phyloP scores from a whole-genome alignment of 306 rosid genomes.

The Pyrus pyrifolia region DNA sequence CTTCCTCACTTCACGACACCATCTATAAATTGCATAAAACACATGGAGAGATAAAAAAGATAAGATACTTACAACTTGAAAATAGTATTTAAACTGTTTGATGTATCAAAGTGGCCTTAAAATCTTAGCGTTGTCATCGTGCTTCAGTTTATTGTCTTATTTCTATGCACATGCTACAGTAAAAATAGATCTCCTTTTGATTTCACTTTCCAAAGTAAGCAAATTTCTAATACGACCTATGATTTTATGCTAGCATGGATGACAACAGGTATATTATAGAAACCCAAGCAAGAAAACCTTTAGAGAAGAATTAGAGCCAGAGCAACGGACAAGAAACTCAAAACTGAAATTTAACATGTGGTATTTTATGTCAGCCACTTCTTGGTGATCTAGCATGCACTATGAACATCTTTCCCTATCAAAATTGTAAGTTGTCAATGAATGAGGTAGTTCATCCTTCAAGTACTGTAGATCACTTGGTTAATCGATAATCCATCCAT shows the following conservation, averaged over 20 bases:
- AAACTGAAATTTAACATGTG: neutral
- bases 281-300: neutral
- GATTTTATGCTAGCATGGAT: neutral
- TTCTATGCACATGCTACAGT: neutral
- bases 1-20: constrained; percentile 2
- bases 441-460: neutral
- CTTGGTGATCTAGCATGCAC: neutral
- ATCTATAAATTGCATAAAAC: neutral
- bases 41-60: neutral
- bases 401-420: neutral
- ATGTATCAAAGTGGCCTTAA: neutral
- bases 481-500: neutral
- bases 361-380: neutral
- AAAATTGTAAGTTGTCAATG: neutral
- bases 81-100: neutral
- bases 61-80: neutral
- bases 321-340: neutral
- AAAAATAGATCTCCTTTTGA: neutral
- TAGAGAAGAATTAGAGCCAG: neutral
- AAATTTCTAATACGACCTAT: neutral
- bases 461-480: neutral
- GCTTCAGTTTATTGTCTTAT: neutral
- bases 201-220: neutral
- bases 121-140: neutral
- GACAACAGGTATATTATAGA: neutral